Evolutionary conservation across 2,329 filamentous ascomycete species (phyloP), one percentile per base, ranked within the genome.

Genomic region (Beauveria australis): DNA sequence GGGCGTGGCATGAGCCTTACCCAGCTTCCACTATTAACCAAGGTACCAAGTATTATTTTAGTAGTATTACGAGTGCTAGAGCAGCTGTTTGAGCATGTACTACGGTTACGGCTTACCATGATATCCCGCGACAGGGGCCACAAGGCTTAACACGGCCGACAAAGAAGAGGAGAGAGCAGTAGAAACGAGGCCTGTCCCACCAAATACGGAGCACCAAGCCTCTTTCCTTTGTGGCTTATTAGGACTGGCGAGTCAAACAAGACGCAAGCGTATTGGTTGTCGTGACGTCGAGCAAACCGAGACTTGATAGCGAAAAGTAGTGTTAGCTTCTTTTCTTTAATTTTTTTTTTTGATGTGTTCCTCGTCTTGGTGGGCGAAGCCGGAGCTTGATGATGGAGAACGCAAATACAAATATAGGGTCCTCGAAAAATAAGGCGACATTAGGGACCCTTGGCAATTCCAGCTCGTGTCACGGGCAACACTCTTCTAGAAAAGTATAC

Each of bases 151-250:
- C 19, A 57, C 33, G 44, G 22, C 12, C 30, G 33, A 57, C 18
- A 40, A 57, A 18, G 33, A 56, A 10, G 30, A 43, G 54, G 19
- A 47, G 37, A 40, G 33, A 47, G 54, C 40, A 40, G 24, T 37
- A 37, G 54, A 37, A 51, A 44, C 56, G 44, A 59, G n/a, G 14
- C 40, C 6, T 37, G 47, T 59, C 47, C 56, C 56, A 59, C 56
- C 44, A 37, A 52, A 59, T 52, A 59, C 56, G 56, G 56, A 52
- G 47, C 18, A 22, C 46, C 46, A 51, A 41, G 54, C 54, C 30
- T 57, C 44, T 22, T 19, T 12, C 22, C 44, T 19, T 16, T 47
- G 19, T 52, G 46, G 19, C 30, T 19, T 9, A 19, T 2, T 22
- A 22, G 22, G 22, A 43, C 44, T 33, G n/a, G 24, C 28, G 24